Evolutionary conservation across 805 yeast genomes (phyloP).

Genomic region (Saturnispora saitoi): DNA sequence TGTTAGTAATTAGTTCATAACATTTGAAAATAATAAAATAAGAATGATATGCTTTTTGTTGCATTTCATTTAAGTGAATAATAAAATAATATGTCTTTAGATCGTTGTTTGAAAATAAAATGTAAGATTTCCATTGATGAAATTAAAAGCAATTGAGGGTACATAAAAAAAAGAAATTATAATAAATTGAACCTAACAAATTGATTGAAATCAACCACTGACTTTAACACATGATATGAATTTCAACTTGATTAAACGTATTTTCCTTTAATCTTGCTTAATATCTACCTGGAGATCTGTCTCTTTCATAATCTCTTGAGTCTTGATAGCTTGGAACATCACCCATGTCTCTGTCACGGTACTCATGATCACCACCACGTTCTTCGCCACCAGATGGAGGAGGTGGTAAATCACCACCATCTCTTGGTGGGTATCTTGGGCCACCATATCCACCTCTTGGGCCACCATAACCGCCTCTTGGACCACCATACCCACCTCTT

Average conservation of each 20-base stretch:
- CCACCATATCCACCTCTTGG: conserved; percentile 23
- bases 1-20: not conserved
- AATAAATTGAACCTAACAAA: not conserved
- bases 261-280: conserved; percentile 22
- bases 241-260: not conserved
- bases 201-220: conserved; percentile 1
- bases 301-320: conserved; percentile 51
- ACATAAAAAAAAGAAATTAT: conserved; percentile 2
- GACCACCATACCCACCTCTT: conserved; percentile 22
- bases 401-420: conserved; percentile 23
- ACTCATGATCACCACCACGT: conserved; percentile 12
- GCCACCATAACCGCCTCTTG: conserved; percentile 28
- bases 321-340: conserved; percentile 13
- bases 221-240: not conserved
- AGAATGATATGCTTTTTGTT: not conserved
- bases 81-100: not conserved
- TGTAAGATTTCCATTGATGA: not conserved
- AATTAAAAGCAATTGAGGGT: conserved; percentile 3
- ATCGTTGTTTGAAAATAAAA: not conserved
- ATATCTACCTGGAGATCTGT: conserved; percentile 73
- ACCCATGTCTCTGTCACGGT: conserved; percentile 7
- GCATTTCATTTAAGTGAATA: not conserved
- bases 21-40: not conserved
- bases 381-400: conserved; percentile 28
- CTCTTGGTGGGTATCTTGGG: conserved; percentile 22